Base-by-base conservation (phyloP, 768 basidiomycete genomes). In the Austroboletus eburneus region DNA sequence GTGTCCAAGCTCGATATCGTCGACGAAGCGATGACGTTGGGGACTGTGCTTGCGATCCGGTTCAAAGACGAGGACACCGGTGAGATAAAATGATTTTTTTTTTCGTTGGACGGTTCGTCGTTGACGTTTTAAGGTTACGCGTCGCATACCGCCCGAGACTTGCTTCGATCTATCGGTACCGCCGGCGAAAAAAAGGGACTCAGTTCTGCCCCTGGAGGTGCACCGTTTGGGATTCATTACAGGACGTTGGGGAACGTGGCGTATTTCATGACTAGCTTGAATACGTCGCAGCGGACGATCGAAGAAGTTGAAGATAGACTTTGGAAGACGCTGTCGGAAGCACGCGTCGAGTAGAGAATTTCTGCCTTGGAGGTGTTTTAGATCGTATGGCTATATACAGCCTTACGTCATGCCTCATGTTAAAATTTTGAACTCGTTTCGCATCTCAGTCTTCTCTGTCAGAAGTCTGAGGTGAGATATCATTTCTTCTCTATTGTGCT, bases 251-350 rank as follows among this genome's bases (percentile, higher is more conserved):
- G 95, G 0, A 82, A 93, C 59, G 83, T 92, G 9, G 86, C 85
- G n/a, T 95, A 95, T 64, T 88, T 93, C 61, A 94, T 95, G 78
- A 83, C 81, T 6, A 91, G 88, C 65, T 72, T 94, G 33, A 92
- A 91, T 60, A 92, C 87, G 1, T 64, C 68, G 2, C 48, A 72
- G 2, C 56, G 64, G 16, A 74, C 76, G 14, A 72, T 86, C 30
- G 77, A 80, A 46, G 71, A 74, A 16, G 56, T 89, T 8, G 84
- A 91, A 57, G 73, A 80, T 45, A 77, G 73, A 52, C 79, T 91
- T 40, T 79, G 76, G 77, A 55, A 55, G 13, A 62, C 67, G 10
- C 39, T 73, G 29, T 52, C 51, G 2, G 22, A 14, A 24, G 32
- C 21, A 9, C 39, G 13, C 27, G 39, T 29, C 33, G 6, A 36